Conservation (phyloP, 1,284 basidiomycete species). For the Puccinia polysora region DNA sequence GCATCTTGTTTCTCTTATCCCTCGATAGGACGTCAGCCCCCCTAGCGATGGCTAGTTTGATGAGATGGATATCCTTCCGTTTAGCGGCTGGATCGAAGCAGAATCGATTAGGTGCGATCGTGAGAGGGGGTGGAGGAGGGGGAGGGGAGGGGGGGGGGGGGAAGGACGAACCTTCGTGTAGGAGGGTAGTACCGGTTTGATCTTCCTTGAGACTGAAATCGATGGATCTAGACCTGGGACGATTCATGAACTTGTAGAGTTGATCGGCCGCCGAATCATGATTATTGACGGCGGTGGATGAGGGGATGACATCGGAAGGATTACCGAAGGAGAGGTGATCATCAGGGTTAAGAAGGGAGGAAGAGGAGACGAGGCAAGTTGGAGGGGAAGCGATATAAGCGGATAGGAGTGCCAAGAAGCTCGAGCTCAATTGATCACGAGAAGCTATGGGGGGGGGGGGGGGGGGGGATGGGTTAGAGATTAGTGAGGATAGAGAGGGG, state of each 20-base stretch:
- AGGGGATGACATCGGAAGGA: constrained; percentile 43
- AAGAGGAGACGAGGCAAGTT: constrained; percentile 34
- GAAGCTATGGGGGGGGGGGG: constrained; percentile 66
- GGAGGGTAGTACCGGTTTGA: constrained; percentile 68
- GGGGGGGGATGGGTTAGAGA: not conserved
- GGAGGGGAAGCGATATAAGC: constrained; percentile 51
- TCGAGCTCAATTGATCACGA: constrained; percentile 69
- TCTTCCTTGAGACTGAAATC: constrained; percentile 62
- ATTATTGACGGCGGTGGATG: constrained; percentile 45
- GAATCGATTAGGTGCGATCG: too few species aligned
- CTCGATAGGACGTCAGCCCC: constrained; percentile 87
- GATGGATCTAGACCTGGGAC: constrained; percentile 50
- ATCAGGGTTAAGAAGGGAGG: constrained; percentile 2
- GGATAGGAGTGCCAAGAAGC: constrained; percentile 66
- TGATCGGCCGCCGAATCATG: constrained; percentile 46
- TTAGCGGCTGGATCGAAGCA: constrained; percentile 63
- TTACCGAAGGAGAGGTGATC: not conserved
- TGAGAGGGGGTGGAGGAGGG: not conserved
- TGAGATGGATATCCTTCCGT: constrained; percentile 72
- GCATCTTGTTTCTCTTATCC: constrained; percentile 70
- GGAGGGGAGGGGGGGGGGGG: not conserved
- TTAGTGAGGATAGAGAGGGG: constrained; percentile 1
- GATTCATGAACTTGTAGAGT: constrained; percentile 47
- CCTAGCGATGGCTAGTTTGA: constrained; percentile 75
- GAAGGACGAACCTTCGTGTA: constrained; percentile 63